phyloP scores from a whole-genome alignment of 768 basidiomycete genomes.

The Gloeophyllum trabeum region DNA sequence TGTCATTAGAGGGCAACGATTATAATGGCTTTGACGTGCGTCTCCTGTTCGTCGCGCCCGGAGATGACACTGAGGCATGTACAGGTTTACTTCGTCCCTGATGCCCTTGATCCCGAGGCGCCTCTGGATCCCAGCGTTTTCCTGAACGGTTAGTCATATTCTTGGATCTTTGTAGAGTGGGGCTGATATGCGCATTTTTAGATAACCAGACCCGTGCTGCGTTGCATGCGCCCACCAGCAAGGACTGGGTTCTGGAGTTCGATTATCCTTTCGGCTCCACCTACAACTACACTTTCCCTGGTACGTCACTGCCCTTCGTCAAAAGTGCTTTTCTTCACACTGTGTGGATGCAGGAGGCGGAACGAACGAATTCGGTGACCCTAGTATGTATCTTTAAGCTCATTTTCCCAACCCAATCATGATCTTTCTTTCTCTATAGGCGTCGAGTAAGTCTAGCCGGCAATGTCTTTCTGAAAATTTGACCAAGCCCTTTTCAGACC shows the following conservation, averaged over 20 bases:
- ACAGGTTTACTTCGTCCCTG: conserved; percentile 13
- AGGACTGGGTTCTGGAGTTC: conserved; percentile 26
- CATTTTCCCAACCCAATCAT: background rate
- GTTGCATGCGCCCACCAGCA: conserved; percentile 57
- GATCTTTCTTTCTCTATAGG: background rate
- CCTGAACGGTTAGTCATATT: conserved; percentile 37
- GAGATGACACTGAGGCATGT: too few species aligned
- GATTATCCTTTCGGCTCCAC: conserved; percentile 18
- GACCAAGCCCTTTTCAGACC: background rate
- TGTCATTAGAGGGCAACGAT: too few species aligned
- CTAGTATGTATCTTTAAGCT: background rate
- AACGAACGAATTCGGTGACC: background rate
- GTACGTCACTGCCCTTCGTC: conserved; percentile 8
- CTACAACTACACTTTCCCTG: conserved; percentile 6
- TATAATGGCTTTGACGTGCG: too few species aligned
- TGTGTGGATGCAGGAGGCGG: background rate
- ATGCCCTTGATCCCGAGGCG: conserved; percentile 33
- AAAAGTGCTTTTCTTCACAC: background rate
- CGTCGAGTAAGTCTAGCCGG: background rate
- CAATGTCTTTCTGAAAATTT: background rate
- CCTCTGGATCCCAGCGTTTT: conserved; percentile 42
- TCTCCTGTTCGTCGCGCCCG: too few species aligned
- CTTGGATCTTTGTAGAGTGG: too few species aligned
- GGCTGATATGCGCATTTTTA: too few species aligned
- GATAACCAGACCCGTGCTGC: conserved; percentile 46